Evolutionary conservation across 495 filamentous ascomycete species (phyloP), one percentile per base, ranked within the genome.

Genomic region (Podospora conica): DNA sequence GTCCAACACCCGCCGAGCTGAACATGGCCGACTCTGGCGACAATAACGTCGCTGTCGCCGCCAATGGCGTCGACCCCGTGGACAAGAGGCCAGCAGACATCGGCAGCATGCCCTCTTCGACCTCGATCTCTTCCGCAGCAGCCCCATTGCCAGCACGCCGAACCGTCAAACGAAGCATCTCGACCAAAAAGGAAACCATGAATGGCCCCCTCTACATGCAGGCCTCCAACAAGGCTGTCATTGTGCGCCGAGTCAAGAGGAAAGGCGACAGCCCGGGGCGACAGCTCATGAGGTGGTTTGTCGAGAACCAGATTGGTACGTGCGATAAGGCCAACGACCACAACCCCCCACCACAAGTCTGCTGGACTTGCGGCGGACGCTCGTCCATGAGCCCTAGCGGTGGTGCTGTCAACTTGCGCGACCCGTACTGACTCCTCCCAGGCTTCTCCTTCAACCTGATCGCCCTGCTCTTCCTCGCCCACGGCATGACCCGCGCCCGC

Each of bases 401-500:
- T n/a, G n/a, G n/a, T n/a, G n/a, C 15, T 48, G 40, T n/a, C 18
- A 48, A n/a, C 40, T 48, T n/a, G 40, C 6, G 6, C 40, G 40
- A 9, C 40, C n/a, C 40, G 27, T n/a, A 18, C 64, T 53, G 22
- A 28, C 18, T 55, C 53, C 21, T n/a, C 12, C 25, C 40, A 76
- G 74, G 71, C 48, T 55, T 76, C 63, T 73, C 74, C n/a, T 75
- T 74, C 70, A 76, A 76, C 65, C 71, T 92, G 61, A 81, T 97
- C 63, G 83, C 90, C 65, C 86, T 92, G 63, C 83, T 96, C 66
- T 82, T 85, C 75, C 83, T 94, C 66, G 85, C 89, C 65, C 92
- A 96, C 80, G 79, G 90, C 65, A 89, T 94, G 77, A 93, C 93
- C 48, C 87, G 86, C 60, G 87, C 91, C 23, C 85, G 90, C 63